These are phyloP conservation scores for Mycena metata DNA, from an alignment of 768 basidiomycete species.

Conservation along the genomic window DNA sequence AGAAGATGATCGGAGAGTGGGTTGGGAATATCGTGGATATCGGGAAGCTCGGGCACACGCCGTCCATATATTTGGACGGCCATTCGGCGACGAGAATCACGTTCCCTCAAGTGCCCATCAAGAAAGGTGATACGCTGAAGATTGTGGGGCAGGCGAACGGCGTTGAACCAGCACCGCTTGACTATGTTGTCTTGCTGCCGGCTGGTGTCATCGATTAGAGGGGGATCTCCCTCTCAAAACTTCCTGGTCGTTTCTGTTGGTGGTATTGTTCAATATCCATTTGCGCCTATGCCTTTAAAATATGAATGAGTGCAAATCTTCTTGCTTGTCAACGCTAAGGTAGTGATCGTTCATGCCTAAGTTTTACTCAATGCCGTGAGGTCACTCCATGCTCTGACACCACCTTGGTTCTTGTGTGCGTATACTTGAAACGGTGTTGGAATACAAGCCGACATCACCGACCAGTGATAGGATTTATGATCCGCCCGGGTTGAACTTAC, in stretches of 20 bases:
- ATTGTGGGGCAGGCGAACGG: slow-evolving; percentile 37
- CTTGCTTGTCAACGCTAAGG: too few relatives aligned
- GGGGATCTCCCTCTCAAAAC: slow-evolving; percentile 21
- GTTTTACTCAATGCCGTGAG: too few relatives aligned
- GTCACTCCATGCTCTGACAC: too few relatives aligned
- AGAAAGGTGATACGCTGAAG: slow-evolving; percentile 34
- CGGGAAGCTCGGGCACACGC: slow-evolving; percentile 37
- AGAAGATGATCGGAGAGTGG: slow-evolving; percentile 33
- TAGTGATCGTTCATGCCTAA: too few relatives aligned
- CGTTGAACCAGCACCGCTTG: slow-evolving; percentile 36
- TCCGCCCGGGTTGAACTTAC: too few relatives aligned
- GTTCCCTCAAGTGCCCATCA: slow-evolving; percentile 31
- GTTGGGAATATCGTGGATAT: slow-evolving; percentile 36
- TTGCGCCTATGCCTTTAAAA: slow-evolving; percentile 23
- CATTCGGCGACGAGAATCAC: slow-evolving; percentile 38
- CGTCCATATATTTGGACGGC: slow-evolving; percentile 34
- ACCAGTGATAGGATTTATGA: too few relatives aligned
- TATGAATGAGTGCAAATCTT: slow-evolving; percentile 6
- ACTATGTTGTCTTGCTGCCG: slow-evolving; percentile 36
- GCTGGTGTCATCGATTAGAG: slow-evolving; percentile 35
- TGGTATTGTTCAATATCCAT: slow-evolving; percentile 26
- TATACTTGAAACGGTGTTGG: too few relatives aligned
- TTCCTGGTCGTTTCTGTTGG: slow-evolving; percentile 20
- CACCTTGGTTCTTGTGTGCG: too few relatives aligned
- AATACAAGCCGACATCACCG: too few relatives aligned